These are phyloP conservation scores for Davidsoniella virescens DNA, from an alignment of 2,329 filamentous ascomycete species.

Conservation along the genomic window DNA sequence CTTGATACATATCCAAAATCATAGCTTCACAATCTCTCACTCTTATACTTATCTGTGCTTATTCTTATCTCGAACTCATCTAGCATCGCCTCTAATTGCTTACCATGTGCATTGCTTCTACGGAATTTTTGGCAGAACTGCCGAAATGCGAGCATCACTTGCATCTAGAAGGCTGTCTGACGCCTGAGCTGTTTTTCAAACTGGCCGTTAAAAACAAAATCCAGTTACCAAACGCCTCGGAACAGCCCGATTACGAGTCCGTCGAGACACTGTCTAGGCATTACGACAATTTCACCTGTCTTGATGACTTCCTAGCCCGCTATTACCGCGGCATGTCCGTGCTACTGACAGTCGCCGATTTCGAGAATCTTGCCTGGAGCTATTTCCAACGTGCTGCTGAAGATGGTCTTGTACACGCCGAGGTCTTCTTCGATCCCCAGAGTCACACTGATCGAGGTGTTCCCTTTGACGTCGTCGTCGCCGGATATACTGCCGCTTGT, in stretches of 20 bases:
- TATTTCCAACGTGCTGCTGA: slow-evolving; percentile 50
- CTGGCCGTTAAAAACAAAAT: slow-evolving; percentile 53
- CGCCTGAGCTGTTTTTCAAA: slow-evolving; percentile 51
- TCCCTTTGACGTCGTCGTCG: slow-evolving; percentile 44
- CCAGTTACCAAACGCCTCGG: slow-evolving; percentile 37
- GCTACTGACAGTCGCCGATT: slow-evolving; percentile 48
- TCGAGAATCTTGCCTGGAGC: slow-evolving; percentile 53
- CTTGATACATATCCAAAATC: too few relatives aligned
- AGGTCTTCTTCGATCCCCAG: slow-evolving; percentile 71
- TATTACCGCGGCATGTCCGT: slow-evolving; percentile 65
- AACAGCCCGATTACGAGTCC: slow-evolving; percentile 33
- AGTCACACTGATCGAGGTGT: slow-evolving; percentile 51
- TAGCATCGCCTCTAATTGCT: too few relatives aligned
- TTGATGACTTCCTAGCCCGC: slow-evolving; percentile 64
- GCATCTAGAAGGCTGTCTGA: slow-evolving; percentile 62
- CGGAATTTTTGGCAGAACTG: slow-evolving; percentile 40
- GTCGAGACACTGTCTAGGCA: slow-evolving; percentile 40
- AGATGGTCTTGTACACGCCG: slow-evolving; percentile 54
- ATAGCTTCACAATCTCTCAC: too few relatives aligned
- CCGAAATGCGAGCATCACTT: slow-evolving; percentile 75
- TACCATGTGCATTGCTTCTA: too few relatives aligned
- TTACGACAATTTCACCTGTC: slow-evolving; percentile 50
- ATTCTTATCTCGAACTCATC: too few relatives aligned
- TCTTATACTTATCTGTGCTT: too few relatives aligned
- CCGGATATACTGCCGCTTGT: slow-evolving; percentile 45